A percentile compares a stretch with the other conserved stretches of the same genome.
These are phyloP conservation scores for Monosporascus sp. DNA, from an alignment of 2,329 filamentous ascomycete genomes.

Conservation along the genomic window DNA sequence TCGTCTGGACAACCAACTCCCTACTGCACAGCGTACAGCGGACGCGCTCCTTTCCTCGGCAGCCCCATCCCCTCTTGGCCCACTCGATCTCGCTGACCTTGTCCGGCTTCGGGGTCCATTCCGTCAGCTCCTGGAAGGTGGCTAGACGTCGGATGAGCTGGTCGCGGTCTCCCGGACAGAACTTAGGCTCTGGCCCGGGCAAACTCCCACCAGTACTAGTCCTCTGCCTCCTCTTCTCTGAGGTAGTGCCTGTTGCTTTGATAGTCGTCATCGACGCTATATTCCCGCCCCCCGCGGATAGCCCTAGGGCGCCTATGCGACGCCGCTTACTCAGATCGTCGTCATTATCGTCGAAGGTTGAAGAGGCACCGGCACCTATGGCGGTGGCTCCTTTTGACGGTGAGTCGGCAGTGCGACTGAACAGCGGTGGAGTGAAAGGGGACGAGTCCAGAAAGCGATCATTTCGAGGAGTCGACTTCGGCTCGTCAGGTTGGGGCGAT, in stretches of 20 bases:
- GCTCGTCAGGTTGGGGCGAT: slow-evolving; percentile 34
- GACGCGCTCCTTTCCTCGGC: slow-evolving; percentile 76
- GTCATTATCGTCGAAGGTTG: slow-evolving; percentile 28
- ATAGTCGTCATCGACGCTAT: slow-evolving; percentile 24
- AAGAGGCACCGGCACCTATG: slow-evolving; percentile 5
- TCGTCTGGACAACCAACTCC: slow-evolving; percentile 77
- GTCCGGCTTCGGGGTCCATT: slow-evolving; percentile 91
- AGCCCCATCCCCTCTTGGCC: slow-evolving; percentile 91
- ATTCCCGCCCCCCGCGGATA: slow-evolving; percentile 30
- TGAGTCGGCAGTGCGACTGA: slow-evolving; percentile 3
- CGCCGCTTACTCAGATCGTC: slow-evolving; percentile 49
- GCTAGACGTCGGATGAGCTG: slow-evolving; percentile 76
- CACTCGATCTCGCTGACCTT: slow-evolving; percentile 84
- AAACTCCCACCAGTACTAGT: neutral
- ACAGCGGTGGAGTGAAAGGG: slow-evolving; percentile 5
- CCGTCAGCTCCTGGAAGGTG: slow-evolving; percentile 84
- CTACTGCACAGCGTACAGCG: slow-evolving; percentile 80
- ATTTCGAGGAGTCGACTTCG: slow-evolving; percentile 30
- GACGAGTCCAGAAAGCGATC: slow-evolving; percentile 2
- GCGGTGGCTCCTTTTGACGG: slow-evolving; percentile 11
- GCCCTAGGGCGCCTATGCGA: slow-evolving; percentile 40
- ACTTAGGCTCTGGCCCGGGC: slow-evolving; percentile 50
- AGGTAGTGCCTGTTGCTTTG: slow-evolving; percentile 13
- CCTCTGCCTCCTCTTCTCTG: too few species aligned
- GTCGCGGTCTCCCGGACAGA: slow-evolving; percentile 79